These are phyloP conservation scores for Macrophomina pseudophaseolina DNA, from an alignment of 2,329 filamentous ascomycete species.

Conservation along the genomic window DNA sequence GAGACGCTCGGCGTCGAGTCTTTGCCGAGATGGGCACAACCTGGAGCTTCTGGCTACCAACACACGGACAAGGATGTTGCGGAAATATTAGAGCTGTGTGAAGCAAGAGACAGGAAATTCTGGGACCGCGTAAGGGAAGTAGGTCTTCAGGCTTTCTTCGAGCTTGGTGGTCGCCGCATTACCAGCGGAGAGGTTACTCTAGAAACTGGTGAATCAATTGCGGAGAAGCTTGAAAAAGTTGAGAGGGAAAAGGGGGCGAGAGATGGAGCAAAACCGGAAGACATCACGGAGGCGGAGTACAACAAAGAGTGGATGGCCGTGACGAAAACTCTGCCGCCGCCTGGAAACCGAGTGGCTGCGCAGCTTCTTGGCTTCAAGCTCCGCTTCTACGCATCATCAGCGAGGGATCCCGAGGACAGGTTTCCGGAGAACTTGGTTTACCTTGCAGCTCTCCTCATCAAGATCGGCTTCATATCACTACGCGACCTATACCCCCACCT, in stretches of 20 bases:
- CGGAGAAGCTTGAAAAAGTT: slow-evolving; percentile 32
- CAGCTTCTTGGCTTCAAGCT: slow-evolving; percentile 97
- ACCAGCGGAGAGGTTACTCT: slow-evolving; percentile 57
- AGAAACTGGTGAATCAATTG: slow-evolving; percentile 24
- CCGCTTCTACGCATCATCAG: slow-evolving; percentile 86
- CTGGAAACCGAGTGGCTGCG: slow-evolving; percentile 88
- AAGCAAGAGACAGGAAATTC: slow-evolving; percentile 73
- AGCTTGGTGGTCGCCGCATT: slow-evolving; percentile 76
- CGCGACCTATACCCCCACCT: slow-evolving; percentile 90
- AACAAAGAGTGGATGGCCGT: slow-evolving; percentile 72
- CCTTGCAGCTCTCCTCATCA: slow-evolving; percentile 88
- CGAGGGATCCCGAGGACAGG: slow-evolving; percentile 74
- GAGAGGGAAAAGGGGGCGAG: slow-evolving; percentile 6
- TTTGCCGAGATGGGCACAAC: slow-evolving; percentile 85
- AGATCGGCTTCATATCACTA: slow-evolving; percentile 94
- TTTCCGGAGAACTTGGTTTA: slow-evolving; percentile 93
- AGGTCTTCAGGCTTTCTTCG: slow-evolving; percentile 85
- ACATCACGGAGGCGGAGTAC: slow-evolving; percentile 49
- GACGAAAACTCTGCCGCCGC: slow-evolving; percentile 81
- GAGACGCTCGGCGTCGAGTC: slow-evolving; percentile 62
- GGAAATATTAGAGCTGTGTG: slow-evolving; percentile 60
- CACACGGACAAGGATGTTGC: slow-evolving; percentile 72
- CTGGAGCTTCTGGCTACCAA: slow-evolving; percentile 67
- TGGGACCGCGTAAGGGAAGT: slow-evolving; percentile 79
- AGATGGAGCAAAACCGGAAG: slow-evolving; percentile 46